Evolutionary conservation across 108 stramenopile genomes (phyloP).

Genomic region (Skeletonema grethae): DNA sequence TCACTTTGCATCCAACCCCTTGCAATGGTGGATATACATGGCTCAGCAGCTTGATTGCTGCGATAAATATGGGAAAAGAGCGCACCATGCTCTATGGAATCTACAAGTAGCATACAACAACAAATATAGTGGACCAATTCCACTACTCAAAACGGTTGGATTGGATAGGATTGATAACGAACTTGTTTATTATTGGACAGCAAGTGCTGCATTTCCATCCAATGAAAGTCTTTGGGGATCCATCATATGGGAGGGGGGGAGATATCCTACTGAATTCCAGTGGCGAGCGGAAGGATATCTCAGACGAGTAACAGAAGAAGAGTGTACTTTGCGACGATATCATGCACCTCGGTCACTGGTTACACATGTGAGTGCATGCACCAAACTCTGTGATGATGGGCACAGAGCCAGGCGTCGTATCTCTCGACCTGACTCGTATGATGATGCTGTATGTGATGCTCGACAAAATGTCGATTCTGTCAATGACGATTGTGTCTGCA

Average conservation of each 20-base stretch:
- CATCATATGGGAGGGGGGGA: constrained; percentile 18
- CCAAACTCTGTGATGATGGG: neutral
- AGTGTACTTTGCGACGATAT: constrained; percentile 16
- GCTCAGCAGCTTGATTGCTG: neutral
- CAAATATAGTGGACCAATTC: neutral
- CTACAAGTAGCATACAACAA: constrained; percentile 16
- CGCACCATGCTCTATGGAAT: constrained; percentile 20
- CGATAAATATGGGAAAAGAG: neutral
- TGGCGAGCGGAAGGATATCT: constrained; percentile 35
- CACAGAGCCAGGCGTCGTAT: neutral
- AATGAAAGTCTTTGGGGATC: constrained; percentile 3
- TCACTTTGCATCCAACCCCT: neutral
- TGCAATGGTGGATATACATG: constrained; percentile 14
- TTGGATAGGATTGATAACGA: constrained; percentile 19
- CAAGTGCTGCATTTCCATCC: neutral
- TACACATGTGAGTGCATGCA: constrained; percentile 13
- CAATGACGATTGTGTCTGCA: neutral
- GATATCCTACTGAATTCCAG: constrained; percentile 28
- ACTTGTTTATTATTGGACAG: constrained; percentile 19
- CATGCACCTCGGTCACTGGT: constrained; percentile 6
- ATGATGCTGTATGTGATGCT: constrained; percentile 11
- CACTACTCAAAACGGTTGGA: constrained; percentile 35
- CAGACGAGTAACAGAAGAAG: constrained; percentile 8
- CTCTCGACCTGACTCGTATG: constrained; percentile 12
- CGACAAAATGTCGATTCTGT: neutral